Base-by-base conservation (phyloP, 164 flowering plant genomes). In the Protea cynaroides region DNA sequence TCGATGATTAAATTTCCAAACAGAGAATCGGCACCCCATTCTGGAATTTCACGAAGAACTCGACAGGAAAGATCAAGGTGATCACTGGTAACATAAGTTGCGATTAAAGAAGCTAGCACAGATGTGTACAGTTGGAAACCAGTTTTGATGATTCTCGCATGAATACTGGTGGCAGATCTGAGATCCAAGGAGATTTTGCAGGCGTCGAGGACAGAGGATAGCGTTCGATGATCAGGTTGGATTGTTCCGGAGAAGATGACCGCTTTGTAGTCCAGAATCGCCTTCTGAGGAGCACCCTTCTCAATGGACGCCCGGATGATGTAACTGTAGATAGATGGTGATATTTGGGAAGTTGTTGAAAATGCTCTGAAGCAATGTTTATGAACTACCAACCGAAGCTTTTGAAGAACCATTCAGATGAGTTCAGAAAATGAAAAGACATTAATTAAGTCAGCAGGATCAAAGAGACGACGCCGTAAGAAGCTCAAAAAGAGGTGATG, bases 111-210 rank as follows among this genome's bases (percentile, higher is more conserved):
- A 46, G 86, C 62, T 9, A 78, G 7, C 10, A 82, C 67, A 58
- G 77, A 72, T 9, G 85, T 78, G 61, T 70, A 51, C 37, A 53
- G 70, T 34, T 58, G 80, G 55, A 74, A 79, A 37, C 90, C 92
- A 15, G 72, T 72, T 72, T 74, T 80, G 61, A 85, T 53, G 58
- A 86, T 64, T 25, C 65, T 72, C 19, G 65, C 36, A 25, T 75
- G 78, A 17, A 57, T 54, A 37, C 43, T 29, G 0, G 38, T 14
- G 12, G 65, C 65, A 19, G 38, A 37, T 44, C 49, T 17, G 15
- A 68, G 18, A 44, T 62, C 49, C 14, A 24, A 36, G 19, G 67
- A 38, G 47, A 52, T 40, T 58, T 62, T 71, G 47, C 78, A 75
- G 54, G 72, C 64, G 36, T 71, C 67, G 38, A 75, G 78, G 44